Evolutionary conservation across 805 yeast species (phyloP).

Genomic region (Wickerhamomyces xylosicus): DNA sequence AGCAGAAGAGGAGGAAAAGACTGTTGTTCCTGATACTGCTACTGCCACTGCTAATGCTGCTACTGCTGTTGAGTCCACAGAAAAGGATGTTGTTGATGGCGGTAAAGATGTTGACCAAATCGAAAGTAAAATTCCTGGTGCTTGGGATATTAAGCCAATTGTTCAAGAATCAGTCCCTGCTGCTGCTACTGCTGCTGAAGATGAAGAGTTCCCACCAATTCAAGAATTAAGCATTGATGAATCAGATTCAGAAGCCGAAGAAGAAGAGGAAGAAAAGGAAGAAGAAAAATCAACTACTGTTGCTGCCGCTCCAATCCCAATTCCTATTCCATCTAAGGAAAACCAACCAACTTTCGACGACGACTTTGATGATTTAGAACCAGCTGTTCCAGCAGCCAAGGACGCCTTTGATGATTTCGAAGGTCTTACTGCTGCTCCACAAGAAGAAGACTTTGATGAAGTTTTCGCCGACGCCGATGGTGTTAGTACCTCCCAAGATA

Average conservation of each 20-base stretch:
- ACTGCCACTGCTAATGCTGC: background rate
- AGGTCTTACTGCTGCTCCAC: conserved; percentile 31
- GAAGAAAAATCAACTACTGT: background rate
- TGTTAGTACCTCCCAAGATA: conserved; percentile 4
- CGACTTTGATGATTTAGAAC: conserved; percentile 2
- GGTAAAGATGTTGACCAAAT: conserved; percentile 9
- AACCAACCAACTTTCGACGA: background rate
- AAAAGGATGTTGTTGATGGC: background rate
- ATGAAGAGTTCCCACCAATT: conserved; percentile 34
- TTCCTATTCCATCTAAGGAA: background rate
- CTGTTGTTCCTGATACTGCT: background rate
- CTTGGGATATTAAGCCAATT: conserved; percentile 15
- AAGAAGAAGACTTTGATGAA: background rate
- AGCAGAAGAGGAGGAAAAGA: conserved; percentile 11
- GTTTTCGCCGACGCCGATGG: background rate
- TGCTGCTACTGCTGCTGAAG: conserved; percentile 9
- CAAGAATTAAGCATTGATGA: conserved; percentile 10
- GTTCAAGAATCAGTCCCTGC: background rate
- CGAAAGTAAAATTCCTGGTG: conserved; percentile 22
- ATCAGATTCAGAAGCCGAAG: conserved; percentile 9
- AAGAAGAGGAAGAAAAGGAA: background rate
- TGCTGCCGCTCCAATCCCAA: conserved; percentile 7
- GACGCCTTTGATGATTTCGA: conserved; percentile 23
- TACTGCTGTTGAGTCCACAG: conserved; percentile 2
- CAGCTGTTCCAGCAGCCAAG: background rate